Percentiles rank a stretch among this genome's conserved stretches.
phyloP scores from a whole-genome alignment of 495 filamentous ascomycete species.

The Aspergillus asperescens region DNA sequence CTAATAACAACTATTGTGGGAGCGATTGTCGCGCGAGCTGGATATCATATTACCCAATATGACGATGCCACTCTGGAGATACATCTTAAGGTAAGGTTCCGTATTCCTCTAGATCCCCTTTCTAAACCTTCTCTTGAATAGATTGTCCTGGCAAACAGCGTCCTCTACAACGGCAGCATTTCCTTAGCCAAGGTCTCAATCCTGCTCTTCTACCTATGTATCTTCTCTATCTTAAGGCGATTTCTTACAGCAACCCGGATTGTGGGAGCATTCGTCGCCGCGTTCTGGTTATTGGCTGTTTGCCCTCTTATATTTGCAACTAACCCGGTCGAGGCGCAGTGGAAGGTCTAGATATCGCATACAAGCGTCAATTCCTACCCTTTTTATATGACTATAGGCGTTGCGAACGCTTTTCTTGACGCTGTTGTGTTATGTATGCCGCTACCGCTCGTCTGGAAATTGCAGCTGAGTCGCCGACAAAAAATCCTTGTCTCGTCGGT shows the following conservation, averaged over 20 bases:
- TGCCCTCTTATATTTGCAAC: background rate
- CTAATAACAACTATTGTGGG: background rate
- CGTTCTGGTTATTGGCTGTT: background rate
- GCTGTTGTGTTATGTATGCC: background rate
- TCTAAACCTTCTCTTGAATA: background rate
- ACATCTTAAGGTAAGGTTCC: background rate
- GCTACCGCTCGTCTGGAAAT: background rate
- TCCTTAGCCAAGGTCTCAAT: background rate
- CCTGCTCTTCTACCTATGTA: background rate
- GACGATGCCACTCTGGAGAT: background rate
- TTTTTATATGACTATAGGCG: background rate
- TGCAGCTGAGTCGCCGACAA: background rate
- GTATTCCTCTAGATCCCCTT: background rate
- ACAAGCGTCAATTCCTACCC: background rate
- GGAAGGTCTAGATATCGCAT: background rate
- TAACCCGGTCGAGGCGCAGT: constrained; percentile 1
- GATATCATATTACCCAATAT: background rate
- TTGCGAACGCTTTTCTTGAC: background rate
- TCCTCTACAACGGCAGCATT: background rate
- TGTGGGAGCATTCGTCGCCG: background rate
- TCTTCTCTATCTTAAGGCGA: background rate
- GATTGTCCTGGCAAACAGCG: background rate
- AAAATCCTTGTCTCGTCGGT: background rate
- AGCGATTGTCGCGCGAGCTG: background rate
- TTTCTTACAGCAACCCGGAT: background rate